A percentile compares a stretch with the other conserved stretches of the same genome.
phyloP scores from a whole-genome alignment of 2,329 filamentous ascomycete species.

The Fusarium pseudograminearum region DNA sequence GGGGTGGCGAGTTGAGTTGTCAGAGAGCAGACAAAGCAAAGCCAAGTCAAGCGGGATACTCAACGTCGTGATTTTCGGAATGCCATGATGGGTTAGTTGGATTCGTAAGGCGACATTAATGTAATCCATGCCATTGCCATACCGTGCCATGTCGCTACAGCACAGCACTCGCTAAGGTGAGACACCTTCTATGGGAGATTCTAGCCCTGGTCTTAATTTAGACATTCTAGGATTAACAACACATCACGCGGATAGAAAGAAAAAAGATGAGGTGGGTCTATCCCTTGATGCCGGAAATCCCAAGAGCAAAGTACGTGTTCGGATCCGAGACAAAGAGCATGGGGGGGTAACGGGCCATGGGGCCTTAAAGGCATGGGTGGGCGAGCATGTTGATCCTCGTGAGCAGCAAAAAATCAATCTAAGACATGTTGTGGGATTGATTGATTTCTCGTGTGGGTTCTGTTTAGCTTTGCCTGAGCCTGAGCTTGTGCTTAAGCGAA shows the following conservation, averaged over 20 bases:
- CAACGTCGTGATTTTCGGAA: conserved; percentile 13
- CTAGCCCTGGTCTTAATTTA: conserved; percentile 26
- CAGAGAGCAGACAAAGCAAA: not conserved
- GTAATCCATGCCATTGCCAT: not conserved
- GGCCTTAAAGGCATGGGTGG: no score
- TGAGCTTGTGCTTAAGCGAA: conserved; percentile 14
- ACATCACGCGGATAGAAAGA: conserved; percentile 25
- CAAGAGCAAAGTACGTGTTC: conserved; percentile 12
- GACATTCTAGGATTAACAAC: conserved; percentile 18
- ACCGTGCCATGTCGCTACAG: conserved; percentile 3
- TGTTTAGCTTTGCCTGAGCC: conserved; percentile 2
- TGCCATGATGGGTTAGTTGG: conserved; percentile 27
- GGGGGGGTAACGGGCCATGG: not conserved
- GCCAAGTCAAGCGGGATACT: not conserved
- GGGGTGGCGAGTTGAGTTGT: conserved; percentile 4
- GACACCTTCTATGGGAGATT: conserved; percentile 10
- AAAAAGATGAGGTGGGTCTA: conserved; percentile 14
- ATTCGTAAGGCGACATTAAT: conserved; percentile 13
- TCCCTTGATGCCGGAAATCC: conserved; percentile 3
- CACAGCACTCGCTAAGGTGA: conserved; percentile 3
- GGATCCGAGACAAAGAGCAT: conserved; percentile 15
- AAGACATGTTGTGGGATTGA: conserved; percentile 12
- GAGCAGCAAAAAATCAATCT: conserved; percentile 15
- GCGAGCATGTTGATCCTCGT: conserved; percentile 6
- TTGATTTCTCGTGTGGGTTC: conserved; percentile 6